Evolutionary conservation across 176 grass and related monocot species (phyloP).

Genomic region (Triticum monococcum): DNA sequence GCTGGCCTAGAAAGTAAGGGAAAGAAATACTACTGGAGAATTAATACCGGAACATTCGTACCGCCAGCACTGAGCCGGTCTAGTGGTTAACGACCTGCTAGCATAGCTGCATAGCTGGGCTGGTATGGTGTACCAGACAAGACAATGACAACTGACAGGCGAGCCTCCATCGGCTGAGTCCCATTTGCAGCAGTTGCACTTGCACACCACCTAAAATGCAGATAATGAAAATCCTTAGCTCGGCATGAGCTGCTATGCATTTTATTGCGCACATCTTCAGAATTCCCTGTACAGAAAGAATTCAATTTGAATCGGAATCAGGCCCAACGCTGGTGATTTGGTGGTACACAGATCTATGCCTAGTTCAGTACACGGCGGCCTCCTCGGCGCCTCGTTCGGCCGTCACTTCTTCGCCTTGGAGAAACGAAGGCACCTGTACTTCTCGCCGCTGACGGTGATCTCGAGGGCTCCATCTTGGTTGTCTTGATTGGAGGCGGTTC

Average conservation of each 20-base stretch:
- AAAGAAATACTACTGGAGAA: background rate
- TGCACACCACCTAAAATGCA: background rate
- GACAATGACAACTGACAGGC: conserved; percentile 4
- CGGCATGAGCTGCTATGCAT: background rate
- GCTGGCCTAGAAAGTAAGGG: background rate
- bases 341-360: background rate
- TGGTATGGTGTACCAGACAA: background rate
- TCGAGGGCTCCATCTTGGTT: conserved; percentile 96
- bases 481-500: conserved; percentile 89
- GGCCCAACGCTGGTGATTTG: background rate
- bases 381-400: background rate
- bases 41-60: background rate
- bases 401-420: conserved; percentile 98
- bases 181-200: background rate
- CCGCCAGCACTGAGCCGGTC: background rate
- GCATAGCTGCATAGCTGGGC: background rate
- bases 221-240: background rate
- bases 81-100: conserved; percentile 17
- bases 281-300: conserved; percentile 38
- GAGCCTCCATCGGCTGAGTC: background rate
- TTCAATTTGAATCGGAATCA: conserved; percentile 18
- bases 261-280: background rate
- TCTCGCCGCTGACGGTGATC: conserved; percentile 97
- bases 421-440: conserved; percentile 97
- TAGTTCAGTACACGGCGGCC: background rate